A percentile compares a stretch with the other conserved stretches of the same genome.
phyloP scores from a whole-genome alignment of 805 yeast species.

The Dipodascus geniculatus region DNA sequence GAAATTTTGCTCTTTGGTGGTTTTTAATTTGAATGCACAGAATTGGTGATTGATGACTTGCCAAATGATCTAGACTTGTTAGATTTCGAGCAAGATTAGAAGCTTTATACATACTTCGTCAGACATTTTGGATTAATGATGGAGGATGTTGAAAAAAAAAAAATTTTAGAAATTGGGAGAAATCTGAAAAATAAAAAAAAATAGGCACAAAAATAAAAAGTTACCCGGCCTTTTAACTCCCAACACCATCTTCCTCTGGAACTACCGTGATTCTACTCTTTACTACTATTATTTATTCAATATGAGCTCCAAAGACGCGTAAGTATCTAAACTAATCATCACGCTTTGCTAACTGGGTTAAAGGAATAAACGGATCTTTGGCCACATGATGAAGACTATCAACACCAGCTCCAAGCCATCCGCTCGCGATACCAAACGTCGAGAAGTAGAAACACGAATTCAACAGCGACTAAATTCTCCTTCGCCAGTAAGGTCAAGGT shows the following conservation, averaged over 20 bases:
- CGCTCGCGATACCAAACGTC: not conserved
- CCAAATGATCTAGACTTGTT: slow-evolving; percentile 76
- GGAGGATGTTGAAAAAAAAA: not conserved
- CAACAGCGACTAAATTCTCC: not conserved
- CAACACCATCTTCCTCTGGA: too few relatives aligned
- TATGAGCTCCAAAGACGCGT: not conserved
- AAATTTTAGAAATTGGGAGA: slow-evolving; percentile 2
- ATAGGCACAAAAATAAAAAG: not conserved
- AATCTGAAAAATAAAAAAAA: not conserved
- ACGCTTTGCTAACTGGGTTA: not conserved
- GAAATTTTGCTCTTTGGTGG: slow-evolving; percentile 81
- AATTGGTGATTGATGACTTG: slow-evolving; percentile 91
- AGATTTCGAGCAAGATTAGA: slow-evolving; percentile 4
- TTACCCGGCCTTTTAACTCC: not conserved
- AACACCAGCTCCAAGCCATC: not conserved
- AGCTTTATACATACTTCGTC: slow-evolving; percentile 17
- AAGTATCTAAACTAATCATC: not conserved
- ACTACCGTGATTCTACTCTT: too few relatives aligned
- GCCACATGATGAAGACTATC: slow-evolving; percentile 10
- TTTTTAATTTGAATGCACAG: slow-evolving; percentile 86
- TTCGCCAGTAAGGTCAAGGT: not conserved
- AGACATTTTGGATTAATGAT: slow-evolving; percentile 10
- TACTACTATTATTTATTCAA: too few relatives aligned
- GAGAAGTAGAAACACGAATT: slow-evolving; percentile 3
- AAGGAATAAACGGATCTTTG: slow-evolving; percentile 12